A percentile compares a stretch with the other conserved stretches of the same genome.
These are phyloP conservation scores for Myxozyma monticola DNA, from an alignment of 805 yeast genomes.

Conservation along the genomic window DNA sequence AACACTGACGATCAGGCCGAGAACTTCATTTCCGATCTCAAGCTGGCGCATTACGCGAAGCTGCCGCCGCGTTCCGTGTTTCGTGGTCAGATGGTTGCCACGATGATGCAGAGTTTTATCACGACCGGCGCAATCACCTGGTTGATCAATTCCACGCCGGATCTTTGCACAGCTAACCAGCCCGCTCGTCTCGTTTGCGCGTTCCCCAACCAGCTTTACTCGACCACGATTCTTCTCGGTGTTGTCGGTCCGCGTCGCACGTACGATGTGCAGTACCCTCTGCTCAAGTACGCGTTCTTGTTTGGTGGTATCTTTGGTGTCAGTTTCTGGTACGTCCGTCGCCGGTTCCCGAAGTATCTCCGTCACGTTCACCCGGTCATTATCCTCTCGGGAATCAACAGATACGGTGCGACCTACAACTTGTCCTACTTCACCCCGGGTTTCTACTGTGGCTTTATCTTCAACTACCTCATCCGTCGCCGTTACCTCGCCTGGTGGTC, in stretches of 20 bases:
- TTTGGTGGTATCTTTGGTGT: constrained; percentile 28
- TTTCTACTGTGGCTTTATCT: constrained; percentile 44
- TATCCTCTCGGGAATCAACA: constrained; percentile 26
- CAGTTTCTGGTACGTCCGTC: constrained; percentile 20
- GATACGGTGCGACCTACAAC: constrained; percentile 38
- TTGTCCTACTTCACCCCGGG: constrained; percentile 32
- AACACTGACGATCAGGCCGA: constrained; percentile 53
- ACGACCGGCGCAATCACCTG: constrained; percentile 52
- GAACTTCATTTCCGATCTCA: constrained; percentile 42
- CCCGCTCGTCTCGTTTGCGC: constrained; percentile 32
- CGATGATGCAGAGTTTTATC: constrained; percentile 53
- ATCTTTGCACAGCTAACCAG: constrained; percentile 30
- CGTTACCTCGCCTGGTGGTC: too few relatives aligned
- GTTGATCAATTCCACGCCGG: constrained; percentile 39
- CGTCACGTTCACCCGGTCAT: constrained; percentile 18
- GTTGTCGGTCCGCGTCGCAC: constrained; percentile 34
- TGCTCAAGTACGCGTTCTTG: constrained; percentile 32
- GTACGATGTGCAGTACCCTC: constrained; percentile 28
- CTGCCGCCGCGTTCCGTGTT: constrained; percentile 54
- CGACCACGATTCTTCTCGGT: constrained; percentile 31
- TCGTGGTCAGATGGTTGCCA: constrained; percentile 54
- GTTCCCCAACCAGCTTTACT: constrained; percentile 32
- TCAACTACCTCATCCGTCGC: constrained; percentile 59
- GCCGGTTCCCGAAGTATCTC: constrained; percentile 13
- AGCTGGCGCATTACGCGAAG: constrained; percentile 55